Evolutionary conservation across 257 asterid species (phyloP).

Genomic region (Verbena officinalis): DNA sequence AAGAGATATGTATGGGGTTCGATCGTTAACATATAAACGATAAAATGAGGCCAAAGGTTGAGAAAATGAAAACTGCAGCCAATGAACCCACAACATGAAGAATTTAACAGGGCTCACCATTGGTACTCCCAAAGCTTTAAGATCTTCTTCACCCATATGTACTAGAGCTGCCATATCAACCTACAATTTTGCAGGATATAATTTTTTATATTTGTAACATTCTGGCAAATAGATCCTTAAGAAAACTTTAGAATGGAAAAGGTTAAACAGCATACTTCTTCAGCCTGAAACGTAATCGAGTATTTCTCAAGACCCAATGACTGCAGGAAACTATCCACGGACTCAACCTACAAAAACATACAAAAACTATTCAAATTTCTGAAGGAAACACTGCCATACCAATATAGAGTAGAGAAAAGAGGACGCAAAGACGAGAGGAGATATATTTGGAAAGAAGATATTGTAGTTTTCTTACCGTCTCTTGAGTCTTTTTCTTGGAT

Average conservation of each 20-base stretch:
- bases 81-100: not conserved
- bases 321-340: constrained; percentile 67
- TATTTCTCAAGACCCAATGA: constrained; percentile 86
- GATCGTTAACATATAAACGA: not conserved
- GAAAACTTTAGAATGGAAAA: constrained; percentile 26
- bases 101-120: constrained; percentile 51
- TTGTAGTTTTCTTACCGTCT: constrained; percentile 40
- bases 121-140: constrained; percentile 85
- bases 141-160: constrained; percentile 91
- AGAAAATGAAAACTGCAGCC: not conserved
- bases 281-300: constrained; percentile 82
- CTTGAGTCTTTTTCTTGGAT: constrained; percentile 57
- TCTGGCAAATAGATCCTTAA: constrained; percentile 15
- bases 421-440: not conserved
- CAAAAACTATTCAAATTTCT: not conserved
- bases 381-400: too few species aligned
- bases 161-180: constrained; percentile 82
- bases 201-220: constrained; percentile 30
- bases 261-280: constrained; percentile 54
- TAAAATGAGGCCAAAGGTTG: constrained; percentile 19
- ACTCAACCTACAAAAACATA: constrained; percentile 61
- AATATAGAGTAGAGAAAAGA: not conserved
- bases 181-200: constrained; percentile 40
- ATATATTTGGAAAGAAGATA: constrained; percentile 10
- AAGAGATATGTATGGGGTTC: too few species aligned